Evolutionary conservation across 192 early-diverging fungal species (phyloP), one percentile per base, ranked within the genome.

Genomic region (Entomortierella chlamydospora): DNA sequence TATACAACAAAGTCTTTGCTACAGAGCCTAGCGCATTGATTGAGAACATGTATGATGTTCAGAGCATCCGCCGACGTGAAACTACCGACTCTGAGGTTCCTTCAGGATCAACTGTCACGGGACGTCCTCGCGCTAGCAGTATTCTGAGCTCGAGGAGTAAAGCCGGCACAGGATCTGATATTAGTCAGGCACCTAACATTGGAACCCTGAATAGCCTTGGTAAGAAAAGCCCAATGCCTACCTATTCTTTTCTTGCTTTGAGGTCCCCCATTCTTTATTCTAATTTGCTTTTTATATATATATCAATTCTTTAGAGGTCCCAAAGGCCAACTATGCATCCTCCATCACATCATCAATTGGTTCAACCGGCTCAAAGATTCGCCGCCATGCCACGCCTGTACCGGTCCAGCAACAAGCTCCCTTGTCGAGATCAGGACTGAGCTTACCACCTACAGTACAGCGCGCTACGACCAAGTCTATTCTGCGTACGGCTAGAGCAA

Each of bases 1-100:
- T 91, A 4, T 94, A 91, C 68, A 88, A 87, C 1, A 86, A 81
- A 41, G 72, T 88, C 0, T 85, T 80, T 57, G 68, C 84, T 13
- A 45, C 79, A 22, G 81, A 84, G 18, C 64, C 64, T 17, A 37
- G 47, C 4, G 68, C 77, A 0, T 56, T 61, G 6, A 66, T 34
- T 30, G 77, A 67, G 17, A 74, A 61, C 10, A 20, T 78, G 18
- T 85, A 85, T 47, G 72, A 83, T 26, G 61, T 70, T 15, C 33
- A 56, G 10, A 71, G 42, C 34, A 39, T 74, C 28, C 77, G 73
- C 1, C 58, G 62, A 57, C 68, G 58, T 13, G 57, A 71, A 30
- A 34, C 45, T 41, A 59, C 61, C 31, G 82, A 80, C 11, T 13
- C 49, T 11, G 57, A 65, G 13, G 0, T 65, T 45, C 12, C 7